Base-by-base conservation (phyloP, 352 stramenopile genomes). In the Globisporangium spiculum region DNA sequence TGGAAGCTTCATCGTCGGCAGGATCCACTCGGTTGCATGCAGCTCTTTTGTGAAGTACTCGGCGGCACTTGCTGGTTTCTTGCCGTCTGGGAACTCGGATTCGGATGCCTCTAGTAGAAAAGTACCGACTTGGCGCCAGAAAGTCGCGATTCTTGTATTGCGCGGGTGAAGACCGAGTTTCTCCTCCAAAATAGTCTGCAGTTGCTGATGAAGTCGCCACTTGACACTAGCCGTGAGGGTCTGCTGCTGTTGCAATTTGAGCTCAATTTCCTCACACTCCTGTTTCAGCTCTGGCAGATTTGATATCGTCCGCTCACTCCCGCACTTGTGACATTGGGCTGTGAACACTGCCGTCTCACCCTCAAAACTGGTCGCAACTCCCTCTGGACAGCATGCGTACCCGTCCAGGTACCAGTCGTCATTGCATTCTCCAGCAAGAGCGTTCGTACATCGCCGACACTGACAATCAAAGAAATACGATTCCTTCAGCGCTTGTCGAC, bases 381-480 rank as follows among this genome's bases (percentile, higher is more conserved):
- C 75, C 30, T 63, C 36, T 18, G 41, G 26, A 8, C 44, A 24
- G 27, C 79, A 88, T 18, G 20, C 24, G 18, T 82, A 57, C 24
- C 79, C 79, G 65, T 83, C 70, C 54, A 88, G 63, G 64, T 74
- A 85, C 74, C 65, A 76, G 44, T 88, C 77, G 0, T 83, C 76
- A 3, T 16, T 60, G 41, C 66, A 32, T 14, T 71, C 10, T 57
- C 55, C 26, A 66, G 55, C 27, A 14, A 44, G 26, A 63, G 36
- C 30, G 27, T 63, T 20, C 10, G 26, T 14, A 18, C 78, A 84
- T 3, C 79, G 75, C 16, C 14, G 6, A 61, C 86, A 94, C 8
- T 71, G 12, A 56, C 86, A 94, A 4, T 79, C 61, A 38, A 94
- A 94, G 58, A 92, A 94, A 52, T 92, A 92, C 50, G 84, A 94